Base-by-base conservation (phyloP, 2,329 filamentous ascomycete species). In the Aspergillus fructus region DNA sequence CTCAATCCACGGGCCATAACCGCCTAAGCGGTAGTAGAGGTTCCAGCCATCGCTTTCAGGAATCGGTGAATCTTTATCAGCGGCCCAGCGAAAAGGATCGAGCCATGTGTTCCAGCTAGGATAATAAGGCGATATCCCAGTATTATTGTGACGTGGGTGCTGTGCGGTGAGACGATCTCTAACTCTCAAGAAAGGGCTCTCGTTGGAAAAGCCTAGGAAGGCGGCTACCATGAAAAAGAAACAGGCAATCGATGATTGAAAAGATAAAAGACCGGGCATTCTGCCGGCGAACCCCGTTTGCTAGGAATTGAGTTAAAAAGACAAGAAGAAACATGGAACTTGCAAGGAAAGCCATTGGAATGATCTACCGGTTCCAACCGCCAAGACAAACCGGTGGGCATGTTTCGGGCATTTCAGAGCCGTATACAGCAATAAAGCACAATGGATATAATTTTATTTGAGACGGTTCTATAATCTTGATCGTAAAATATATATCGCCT, bases 1-100 rank as follows among this genome's bases (percentile, higher is more conserved):
- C 50, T 81, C 77, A 39, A 83, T 76, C 82, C 81, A 85, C 2
- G 82, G 82, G 0, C 81, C 79, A 65, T 82, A 81, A 3, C 83
- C 81, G 5, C 82, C 82, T 5, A 84, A 70, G 63, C 85, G 80
- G 60, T 83, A 77, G 30, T 81, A 66, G 24, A 83, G 69, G 62
- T 82, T 79, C 80, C 81, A 83, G 56, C 71, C 71, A 34, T 58
- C 49, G 21, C 33, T 23, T 66, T 55, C 15, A 27, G 41, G 17
- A 13, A 15, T 2, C 5, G n/a, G 15, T 13, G 27, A 13, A 3
- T 37, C 3, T 2, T 19, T 47, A 12, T 46, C 4, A 3, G 39
- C 17, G 8, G 33, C n/a, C 15, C 42, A 49, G 19, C 42, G 57
- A 27, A 45, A 56, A 34, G 59, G 56, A 50, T 64, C 47, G 5